phyloP scores from a whole-genome alignment of 768 basidiomycete species.

The Leccinum ochraceum region DNA sequence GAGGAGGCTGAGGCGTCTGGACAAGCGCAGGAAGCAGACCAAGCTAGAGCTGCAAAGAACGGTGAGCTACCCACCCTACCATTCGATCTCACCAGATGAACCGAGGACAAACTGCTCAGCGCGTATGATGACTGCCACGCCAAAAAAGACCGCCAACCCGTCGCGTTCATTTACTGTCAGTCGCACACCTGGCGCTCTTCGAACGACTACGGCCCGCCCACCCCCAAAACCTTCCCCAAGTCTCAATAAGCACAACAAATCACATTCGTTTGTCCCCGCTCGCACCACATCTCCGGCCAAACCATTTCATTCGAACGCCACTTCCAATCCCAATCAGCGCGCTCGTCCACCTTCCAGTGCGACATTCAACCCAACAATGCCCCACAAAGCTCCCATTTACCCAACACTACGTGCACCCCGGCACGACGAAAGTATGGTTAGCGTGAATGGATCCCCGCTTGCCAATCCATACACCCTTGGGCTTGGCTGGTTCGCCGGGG shows the following conservation, averaged over 20 bases:
- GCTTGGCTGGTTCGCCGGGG: constrained; percentile 53
- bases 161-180: constrained; percentile 40
- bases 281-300: constrained; percentile 59
- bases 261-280: constrained; percentile 29
- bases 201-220: constrained; percentile 28
- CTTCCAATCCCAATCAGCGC: constrained; percentile 13
- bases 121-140: constrained; percentile 48
- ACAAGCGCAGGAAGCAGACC: constrained; percentile 21
- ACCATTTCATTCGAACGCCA: constrained; percentile 14
- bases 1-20: constrained; percentile 52
- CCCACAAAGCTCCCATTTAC: constrained; percentile 40
- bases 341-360: constrained; percentile 57
- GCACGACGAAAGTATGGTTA: constrained; percentile 76
- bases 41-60: constrained; percentile 52
- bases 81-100: neutral
- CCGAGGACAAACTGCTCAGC: constrained; percentile 33
- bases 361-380: constrained; percentile 72
- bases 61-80: constrained; percentile 37
- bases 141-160: constrained; percentile 48
- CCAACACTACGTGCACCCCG: constrained; percentile 64
- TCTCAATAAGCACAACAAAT: constrained; percentile 35
- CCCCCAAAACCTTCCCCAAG: constrained; percentile 37
- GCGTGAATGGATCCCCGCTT: constrained; percentile 80
- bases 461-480: constrained; percentile 76
- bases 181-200: constrained; percentile 45